These are phyloP conservation scores for Eutrema salsugineum DNA, from an alignment of 441 rosid genomes.

Conservation along the genomic window DNA sequence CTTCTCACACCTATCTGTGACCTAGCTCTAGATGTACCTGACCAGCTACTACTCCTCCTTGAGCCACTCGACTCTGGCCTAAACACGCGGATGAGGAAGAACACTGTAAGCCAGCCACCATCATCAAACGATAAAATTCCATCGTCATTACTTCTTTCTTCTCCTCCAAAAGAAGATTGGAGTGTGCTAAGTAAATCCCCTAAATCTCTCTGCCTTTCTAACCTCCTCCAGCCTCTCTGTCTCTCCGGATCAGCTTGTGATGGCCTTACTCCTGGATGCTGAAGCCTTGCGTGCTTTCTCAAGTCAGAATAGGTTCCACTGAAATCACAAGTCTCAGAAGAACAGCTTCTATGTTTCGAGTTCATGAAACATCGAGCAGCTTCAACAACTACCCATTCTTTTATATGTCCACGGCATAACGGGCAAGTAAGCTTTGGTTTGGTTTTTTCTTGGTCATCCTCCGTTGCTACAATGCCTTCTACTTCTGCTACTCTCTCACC, in stretches of 20 bases:
- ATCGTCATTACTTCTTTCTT: constrained; percentile 65
- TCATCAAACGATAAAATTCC: constrained; percentile 54
- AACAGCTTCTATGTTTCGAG: constrained; percentile 79
- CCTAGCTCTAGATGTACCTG: constrained; percentile 65
- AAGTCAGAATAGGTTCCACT: constrained; percentile 76
- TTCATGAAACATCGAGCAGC: constrained; percentile 86
- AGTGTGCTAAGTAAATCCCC: constrained; percentile 94
- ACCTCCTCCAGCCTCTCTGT: constrained; percentile 85
- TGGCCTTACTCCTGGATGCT: constrained; percentile 86
- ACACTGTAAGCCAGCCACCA: constrained; percentile 81
- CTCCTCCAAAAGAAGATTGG: constrained; percentile 81
- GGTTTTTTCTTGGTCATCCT: constrained; percentile 38
- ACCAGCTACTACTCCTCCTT: constrained; percentile 74
- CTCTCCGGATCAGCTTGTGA: constrained; percentile 90
- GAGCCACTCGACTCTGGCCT: constrained; percentile 67
- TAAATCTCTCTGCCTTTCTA: constrained; percentile 95
- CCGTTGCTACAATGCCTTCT: constrained; percentile 25
- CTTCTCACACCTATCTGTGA: constrained; percentile 59
- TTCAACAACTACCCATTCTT: constrained; percentile 75
- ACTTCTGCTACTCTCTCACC: constrained; percentile 25
- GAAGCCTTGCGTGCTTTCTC: constrained; percentile 88
- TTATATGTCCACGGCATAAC: constrained; percentile 83
- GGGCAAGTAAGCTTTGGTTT: constrained; percentile 73
- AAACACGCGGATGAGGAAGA: constrained; percentile 81
- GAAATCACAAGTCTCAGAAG: constrained; percentile 83